Base-by-base conservation (phyloP, 345 rosid species). In the Excoecaria agallocha region DNA sequence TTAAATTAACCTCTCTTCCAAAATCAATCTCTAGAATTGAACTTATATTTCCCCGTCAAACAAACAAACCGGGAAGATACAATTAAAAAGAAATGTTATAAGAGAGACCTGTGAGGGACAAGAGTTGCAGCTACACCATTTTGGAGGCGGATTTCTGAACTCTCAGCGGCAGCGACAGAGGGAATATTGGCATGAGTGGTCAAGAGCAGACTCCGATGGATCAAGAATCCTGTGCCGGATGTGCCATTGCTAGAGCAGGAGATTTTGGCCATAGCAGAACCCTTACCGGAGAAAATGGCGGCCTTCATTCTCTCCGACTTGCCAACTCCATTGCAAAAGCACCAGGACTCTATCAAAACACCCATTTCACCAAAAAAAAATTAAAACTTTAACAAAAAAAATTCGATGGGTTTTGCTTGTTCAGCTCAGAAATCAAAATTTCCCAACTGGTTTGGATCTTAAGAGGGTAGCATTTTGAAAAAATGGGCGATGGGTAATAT, bases 301-400 rank as follows among this genome's bases (percentile, higher is more conserved):
- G 88, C 97, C 76, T 92, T 92, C 93, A 87, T 90, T 77, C 73
- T 94, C 92, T 94, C 95, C 5, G 88, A 85, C 86, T 86, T 92
- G 80, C 97, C 86, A 5, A 92, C 87, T 68, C 98, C 97, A 75
- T 90, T 94, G 82, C 98, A 94, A 72, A 94, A 94, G 79, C 97
- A 94, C 92, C 91, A 91, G 0, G 96, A 88, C 83, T 94, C 93
- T 1, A 71, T 83, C 63, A 86, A 71, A 69, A 88, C 87, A 52
- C 97, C 90, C 98, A 94, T 94, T 79, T 13, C n/a, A 0, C 9
- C 4, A 30, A 17, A 41, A 12, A 60, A 45, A 66, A 24, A 45
- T 19, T 12, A 22, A 10, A 67, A 1, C 15, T 50, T 66, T 46
- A 24, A 38, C 1, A 50, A 35, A 16, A 35, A n/a, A 5, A 12